phyloP scores from a whole-genome alignment of 495 filamentous ascomycete species.

The Xylaria cubensis region DNA sequence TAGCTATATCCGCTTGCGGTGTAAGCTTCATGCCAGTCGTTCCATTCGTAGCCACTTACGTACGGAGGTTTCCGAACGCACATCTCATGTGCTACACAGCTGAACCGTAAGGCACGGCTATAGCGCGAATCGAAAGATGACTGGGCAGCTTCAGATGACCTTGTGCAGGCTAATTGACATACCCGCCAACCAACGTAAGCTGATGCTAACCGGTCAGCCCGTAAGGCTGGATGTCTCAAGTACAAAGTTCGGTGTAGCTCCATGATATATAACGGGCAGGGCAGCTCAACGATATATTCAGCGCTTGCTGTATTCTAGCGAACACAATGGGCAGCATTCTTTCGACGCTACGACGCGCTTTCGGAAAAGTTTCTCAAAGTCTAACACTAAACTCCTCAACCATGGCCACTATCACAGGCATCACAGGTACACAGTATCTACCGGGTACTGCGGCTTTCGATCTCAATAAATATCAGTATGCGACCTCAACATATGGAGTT shows the following conservation, averaged over 20 bases:
- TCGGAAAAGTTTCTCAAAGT: not conserved
- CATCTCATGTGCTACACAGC: not conserved
- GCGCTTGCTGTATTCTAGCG: not conserved
- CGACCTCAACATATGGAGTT: conserved; percentile 43
- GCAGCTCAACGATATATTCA: not conserved
- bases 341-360: conserved; percentile 8
- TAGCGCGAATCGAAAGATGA: not conserved
- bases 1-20: not conserved
- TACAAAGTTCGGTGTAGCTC: not conserved
- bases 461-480: conserved; percentile 44
- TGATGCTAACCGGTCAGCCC: conserved; percentile 15
- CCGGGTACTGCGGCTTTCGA: conserved; percentile 39
- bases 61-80: not conserved
- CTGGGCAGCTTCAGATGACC: conserved; percentile 3
- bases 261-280: conserved; percentile 7
- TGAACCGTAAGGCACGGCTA: not conserved
- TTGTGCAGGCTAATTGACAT: not conserved
- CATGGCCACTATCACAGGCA: conserved; percentile 37
- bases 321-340: conserved; percentile 9
- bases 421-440: conserved; percentile 39
- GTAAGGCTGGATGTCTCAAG: conserved; percentile 13
- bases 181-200: conserved; percentile 19
- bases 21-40: not conserved
- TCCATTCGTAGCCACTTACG: not conserved
- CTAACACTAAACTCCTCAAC: not conserved